These are phyloP conservation scores for Houttuynia cordata DNA, from an alignment of 164 flowering plant genomes.

Conservation along the genomic window DNA sequence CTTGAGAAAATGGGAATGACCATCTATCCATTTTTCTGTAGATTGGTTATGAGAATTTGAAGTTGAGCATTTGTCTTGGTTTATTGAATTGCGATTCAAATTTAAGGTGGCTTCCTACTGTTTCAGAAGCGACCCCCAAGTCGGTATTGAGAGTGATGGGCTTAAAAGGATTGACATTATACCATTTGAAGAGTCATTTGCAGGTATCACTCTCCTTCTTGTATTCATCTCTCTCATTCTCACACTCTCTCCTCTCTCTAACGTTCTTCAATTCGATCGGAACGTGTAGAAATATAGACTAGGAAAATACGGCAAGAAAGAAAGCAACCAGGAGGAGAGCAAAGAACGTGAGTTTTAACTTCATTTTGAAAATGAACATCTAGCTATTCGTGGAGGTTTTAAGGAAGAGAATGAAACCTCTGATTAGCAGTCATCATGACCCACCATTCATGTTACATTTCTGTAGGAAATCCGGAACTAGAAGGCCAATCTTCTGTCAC, in stretches of 20 bases:
- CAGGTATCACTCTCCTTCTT: conserved; percentile 34
- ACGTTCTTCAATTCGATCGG: background rate
- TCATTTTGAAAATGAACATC: too few species aligned
- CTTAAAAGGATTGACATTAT: conserved; percentile 77
- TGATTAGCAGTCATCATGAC: too few species aligned
- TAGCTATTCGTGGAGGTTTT: too few species aligned
- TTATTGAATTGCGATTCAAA: too few species aligned
- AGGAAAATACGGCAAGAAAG: conserved; percentile 54
- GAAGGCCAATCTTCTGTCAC: conserved; percentile 23
- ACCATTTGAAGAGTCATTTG: conserved; percentile 87
- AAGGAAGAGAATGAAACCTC: too few species aligned
- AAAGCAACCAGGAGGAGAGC: conserved; percentile 23
- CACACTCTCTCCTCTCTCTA: conserved; percentile 2
- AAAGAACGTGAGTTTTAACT: conserved; percentile 25
- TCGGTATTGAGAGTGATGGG: conserved; percentile 82
- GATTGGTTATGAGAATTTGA: too few species aligned
- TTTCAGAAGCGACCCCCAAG: conserved; percentile 87
- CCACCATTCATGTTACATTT: background rate
- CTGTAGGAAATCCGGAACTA: conserved; percentile 24
- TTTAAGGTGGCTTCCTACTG: too few species aligned
- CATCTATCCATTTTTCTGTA: too few species aligned
- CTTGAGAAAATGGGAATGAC: too few species aligned
- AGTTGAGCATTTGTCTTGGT: too few species aligned
- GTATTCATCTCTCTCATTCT: conserved; percentile 1
- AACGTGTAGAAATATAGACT: conserved; percentile 65